These are phyloP conservation scores for Odontarrhena argentea DNA, from an alignment of 345 rosid genomes.

Conservation along the genomic window DNA sequence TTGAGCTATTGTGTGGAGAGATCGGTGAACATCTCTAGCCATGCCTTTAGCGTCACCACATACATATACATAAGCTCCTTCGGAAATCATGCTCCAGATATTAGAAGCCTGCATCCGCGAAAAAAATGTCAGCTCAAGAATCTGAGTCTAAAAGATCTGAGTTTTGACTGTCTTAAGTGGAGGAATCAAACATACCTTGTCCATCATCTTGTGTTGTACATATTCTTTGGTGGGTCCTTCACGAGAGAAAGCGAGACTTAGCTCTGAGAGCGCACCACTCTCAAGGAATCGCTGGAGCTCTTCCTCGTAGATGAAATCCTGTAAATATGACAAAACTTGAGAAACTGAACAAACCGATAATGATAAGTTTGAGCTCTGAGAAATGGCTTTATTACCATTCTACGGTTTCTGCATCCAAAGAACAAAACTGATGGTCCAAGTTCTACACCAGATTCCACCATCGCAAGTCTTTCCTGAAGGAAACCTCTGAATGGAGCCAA, in stretches of 20 bases:
- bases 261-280: conserved; percentile 77
- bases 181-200: conserved; percentile 52
- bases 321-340: conserved; percentile 22
- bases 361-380: conserved; percentile 3
- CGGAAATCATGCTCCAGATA: conserved; percentile 78
- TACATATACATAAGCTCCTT: conserved; percentile 84
- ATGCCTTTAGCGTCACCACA: conserved; percentile 99
- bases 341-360: conserved; percentile 4
- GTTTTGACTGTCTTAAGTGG: background rate
- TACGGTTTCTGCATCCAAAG: conserved; percentile 95
- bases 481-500: conserved; percentile 99
- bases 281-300: conserved; percentile 70
- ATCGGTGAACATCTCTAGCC: conserved; percentile 94
- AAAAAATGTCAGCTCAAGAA: background rate
- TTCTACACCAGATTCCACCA: conserved; percentile 73
- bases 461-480: conserved; percentile 87
- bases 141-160: conserved; percentile 3
- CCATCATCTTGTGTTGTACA: conserved; percentile 94
- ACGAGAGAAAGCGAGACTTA: conserved; percentile 85
- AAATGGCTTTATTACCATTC: conserved; percentile 51
- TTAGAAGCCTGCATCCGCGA: conserved; percentile 60
- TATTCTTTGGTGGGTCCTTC: conserved; percentile 95
- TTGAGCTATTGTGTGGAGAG: conserved; percentile 77
- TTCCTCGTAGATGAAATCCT: conserved; percentile 92
- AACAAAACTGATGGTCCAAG: conserved; percentile 79